Conservation (phyloP, 2,329 filamentous ascomycete genomes). For the Claviceps paspali region DNA sequence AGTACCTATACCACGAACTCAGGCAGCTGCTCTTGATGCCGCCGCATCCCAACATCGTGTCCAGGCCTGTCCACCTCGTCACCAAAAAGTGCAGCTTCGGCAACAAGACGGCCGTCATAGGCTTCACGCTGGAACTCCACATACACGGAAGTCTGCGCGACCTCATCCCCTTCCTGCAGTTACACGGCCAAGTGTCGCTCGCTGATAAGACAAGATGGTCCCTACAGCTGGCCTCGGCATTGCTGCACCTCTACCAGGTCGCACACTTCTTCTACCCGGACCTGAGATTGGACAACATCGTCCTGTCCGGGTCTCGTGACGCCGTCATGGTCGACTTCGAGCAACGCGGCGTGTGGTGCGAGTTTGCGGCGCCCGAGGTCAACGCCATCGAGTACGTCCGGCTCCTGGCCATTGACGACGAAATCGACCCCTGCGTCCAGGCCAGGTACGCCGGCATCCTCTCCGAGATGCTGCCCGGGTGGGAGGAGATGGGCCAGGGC, state of each 20-base stretch:
- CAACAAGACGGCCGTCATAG: constrained; percentile 36
- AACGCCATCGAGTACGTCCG: constrained; percentile 43
- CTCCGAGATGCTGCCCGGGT: constrained; percentile 28
- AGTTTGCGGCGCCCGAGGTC: constrained; percentile 45
- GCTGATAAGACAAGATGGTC: constrained; percentile 37
- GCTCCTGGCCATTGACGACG: constrained; percentile 35
- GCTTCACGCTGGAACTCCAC: constrained; percentile 42
- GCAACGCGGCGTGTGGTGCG: constrained; percentile 47
- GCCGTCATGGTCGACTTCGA: constrained; percentile 46
- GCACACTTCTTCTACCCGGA: constrained; percentile 40
- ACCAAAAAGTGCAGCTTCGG: constrained; percentile 42
- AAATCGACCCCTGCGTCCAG: constrained; percentile 23
- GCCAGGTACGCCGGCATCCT: constrained; percentile 27
- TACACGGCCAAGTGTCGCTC: constrained; percentile 27
- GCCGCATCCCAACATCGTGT: constrained; percentile 37
- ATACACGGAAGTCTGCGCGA: constrained; percentile 39
- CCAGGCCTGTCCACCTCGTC: constrained; percentile 35
- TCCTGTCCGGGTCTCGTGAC: constrained; percentile 31
- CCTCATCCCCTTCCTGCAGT: constrained; percentile 33
- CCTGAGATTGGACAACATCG: constrained; percentile 43
- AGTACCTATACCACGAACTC: constrained; percentile 47
- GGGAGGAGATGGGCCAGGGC: constrained; percentile 23
- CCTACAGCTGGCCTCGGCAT: constrained; percentile 33
- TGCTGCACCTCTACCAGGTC: constrained; percentile 32
- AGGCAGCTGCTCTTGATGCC: constrained; percentile 36